Evolutionary conservation across 169 alveolate genomes (phyloP).

Genomic region (Sarcocystis neurona): DNA sequence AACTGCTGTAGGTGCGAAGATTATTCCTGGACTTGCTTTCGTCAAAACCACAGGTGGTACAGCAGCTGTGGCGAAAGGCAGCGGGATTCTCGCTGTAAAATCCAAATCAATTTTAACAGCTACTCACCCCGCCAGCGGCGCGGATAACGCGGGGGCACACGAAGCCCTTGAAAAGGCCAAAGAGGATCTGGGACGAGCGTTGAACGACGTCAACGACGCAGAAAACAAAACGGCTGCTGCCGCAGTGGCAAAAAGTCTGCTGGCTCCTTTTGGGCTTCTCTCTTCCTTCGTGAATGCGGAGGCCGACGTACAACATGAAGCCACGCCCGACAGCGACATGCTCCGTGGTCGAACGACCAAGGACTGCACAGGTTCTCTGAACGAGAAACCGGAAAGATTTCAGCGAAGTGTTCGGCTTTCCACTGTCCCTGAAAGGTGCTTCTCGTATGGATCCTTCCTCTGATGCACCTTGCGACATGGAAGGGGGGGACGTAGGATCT

Average conservation of each 20-base stretch:
- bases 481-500: too few species aligned
- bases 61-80: conserved; percentile 25
- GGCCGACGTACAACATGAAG: too few species aligned
- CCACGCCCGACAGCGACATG: too few species aligned
- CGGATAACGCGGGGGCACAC: background rate
- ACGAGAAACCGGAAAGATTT: background rate
- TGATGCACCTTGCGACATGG: too few species aligned
- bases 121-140: background rate
- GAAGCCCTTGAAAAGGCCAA: conserved; percentile 27
- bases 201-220: conserved; percentile 1
- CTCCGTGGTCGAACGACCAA: too few species aligned
- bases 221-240: background rate
- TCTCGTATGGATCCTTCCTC: background rate
- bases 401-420: conserved; percentile 35
- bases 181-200: background rate
- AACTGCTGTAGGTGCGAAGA: conserved; percentile 8
- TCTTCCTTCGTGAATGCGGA: too few species aligned
- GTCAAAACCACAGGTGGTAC: conserved; percentile 24
- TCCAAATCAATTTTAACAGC: background rate
- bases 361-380: too few species aligned
- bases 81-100: background rate
- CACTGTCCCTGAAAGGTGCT: conserved; percentile 24
- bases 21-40: conserved; percentile 4
- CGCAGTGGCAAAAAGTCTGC: background rate
- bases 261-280: conserved; percentile 7